These are phyloP conservation scores for Suzukiozyma palmioleophila DNA, from an alignment of 1,139 yeast genomes.

Conservation along the genomic window DNA sequence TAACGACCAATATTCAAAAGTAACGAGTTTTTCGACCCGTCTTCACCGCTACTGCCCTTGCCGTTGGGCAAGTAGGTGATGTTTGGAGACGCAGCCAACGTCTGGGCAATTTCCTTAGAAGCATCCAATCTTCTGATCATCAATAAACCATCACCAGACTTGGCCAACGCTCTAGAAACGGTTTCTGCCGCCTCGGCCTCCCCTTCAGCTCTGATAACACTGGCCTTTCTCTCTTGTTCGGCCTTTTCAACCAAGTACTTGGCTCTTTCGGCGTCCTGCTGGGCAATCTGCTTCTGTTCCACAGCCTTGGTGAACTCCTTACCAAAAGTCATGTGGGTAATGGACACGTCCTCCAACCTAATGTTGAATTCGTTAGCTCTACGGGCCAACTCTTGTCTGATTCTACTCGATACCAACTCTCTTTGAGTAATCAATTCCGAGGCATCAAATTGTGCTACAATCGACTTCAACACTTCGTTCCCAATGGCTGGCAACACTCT, in stretches of 20 bases:
- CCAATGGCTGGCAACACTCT: conserved; percentile 96
- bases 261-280: conserved; percentile 98
- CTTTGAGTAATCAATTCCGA: conserved; percentile 97
- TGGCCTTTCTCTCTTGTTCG: conserved; percentile 94
- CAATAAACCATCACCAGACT: conserved; percentile 94
- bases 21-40: conserved; percentile 30
- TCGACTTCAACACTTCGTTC: conserved; percentile 89
- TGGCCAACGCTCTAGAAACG: conserved; percentile 86
- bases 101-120: conserved; percentile 88
- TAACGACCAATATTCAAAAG: conserved; percentile 41
- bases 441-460: conserved; percentile 97
- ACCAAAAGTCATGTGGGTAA: conserved; percentile 97
- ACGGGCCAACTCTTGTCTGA: conserved; percentile 78
- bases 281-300: conserved; percentile 98
- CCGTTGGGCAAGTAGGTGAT: conserved; percentile 86
- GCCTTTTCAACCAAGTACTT: conserved; percentile 92
- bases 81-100: conserved; percentile 78
- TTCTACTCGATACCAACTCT: conserved; percentile 88
- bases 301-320: conserved; percentile 97
- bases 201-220: conserved; percentile 96
- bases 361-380: conserved; percentile 90
- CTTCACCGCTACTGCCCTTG: conserved; percentile 25
- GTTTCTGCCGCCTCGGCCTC: conserved; percentile 98
- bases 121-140: conserved; percentile 96
- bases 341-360: conserved; percentile 92